These are phyloP conservation scores for Annona squamosa DNA, from an alignment of 164 flowering plant genomes.

Conservation along the genomic window DNA sequence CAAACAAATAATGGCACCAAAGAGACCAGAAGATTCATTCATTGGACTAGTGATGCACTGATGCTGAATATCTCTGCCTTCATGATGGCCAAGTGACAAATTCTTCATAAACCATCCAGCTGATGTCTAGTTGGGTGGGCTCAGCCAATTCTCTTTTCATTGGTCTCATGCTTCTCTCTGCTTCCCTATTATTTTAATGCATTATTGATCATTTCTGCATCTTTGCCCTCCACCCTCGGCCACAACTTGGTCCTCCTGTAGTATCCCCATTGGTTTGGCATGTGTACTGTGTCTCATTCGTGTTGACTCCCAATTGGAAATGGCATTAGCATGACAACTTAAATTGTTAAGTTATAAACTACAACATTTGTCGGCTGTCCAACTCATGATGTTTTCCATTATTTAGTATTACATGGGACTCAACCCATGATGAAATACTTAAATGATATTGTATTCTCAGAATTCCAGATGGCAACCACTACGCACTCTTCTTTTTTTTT, in stretches of 20 bases:
- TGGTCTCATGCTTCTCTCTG: background rate
- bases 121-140: background rate
- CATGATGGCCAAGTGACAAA: background rate
- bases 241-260: background rate
- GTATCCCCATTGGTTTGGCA: background rate
- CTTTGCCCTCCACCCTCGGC: background rate
- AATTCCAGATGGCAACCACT: no score
- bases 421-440: background rate
- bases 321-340: conserved; percentile 2
- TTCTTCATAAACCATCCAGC: background rate
- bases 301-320: background rate
- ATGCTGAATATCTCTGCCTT: background rate
- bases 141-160: background rate
- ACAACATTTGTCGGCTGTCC: background rate
- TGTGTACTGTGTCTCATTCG: background rate
- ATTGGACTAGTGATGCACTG: background rate
- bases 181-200: background rate
- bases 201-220: background rate
- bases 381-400: conserved; percentile 1
- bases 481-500: no score
- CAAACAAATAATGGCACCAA: background rate
- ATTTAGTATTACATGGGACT: background rate
- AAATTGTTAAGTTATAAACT: background rate
- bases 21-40: conserved; percentile 4
- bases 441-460: background rate